Percentiles rank a stretch among this genome's conserved stretches.
phyloP scores from a whole-genome alignment of 345 rosid genomes.

The Odontarrhena argentea region DNA sequence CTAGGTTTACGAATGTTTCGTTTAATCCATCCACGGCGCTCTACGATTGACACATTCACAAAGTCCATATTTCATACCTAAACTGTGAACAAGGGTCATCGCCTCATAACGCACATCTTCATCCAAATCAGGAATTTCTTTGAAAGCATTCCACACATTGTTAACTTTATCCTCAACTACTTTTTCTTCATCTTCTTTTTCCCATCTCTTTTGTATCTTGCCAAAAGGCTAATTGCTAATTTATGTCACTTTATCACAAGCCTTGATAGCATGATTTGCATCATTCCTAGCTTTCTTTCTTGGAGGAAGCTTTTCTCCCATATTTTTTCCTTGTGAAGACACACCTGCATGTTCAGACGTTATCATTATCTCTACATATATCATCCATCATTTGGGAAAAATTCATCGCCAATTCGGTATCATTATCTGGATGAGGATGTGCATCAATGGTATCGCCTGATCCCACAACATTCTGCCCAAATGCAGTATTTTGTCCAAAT shows the following conservation, averaged over 20 bases:
- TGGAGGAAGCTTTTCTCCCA: background rate
- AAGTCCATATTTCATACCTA: conserved; percentile 22
- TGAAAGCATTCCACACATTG: conserved; percentile 19
- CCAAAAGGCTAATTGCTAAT: background rate
- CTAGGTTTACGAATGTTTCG: background rate
- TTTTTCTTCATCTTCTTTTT: background rate
- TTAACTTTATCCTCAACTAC: background rate
- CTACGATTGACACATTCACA: background rate
- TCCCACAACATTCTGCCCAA: background rate
- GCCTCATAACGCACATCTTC: conserved; percentile 1
- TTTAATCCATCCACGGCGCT: background rate
- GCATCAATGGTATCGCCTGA: background rate
- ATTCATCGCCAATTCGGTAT: background rate
- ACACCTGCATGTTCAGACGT: background rate
- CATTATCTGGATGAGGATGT: background rate
- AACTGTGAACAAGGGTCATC: conserved; percentile 26
- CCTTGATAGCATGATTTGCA: background rate
- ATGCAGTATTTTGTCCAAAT: background rate
- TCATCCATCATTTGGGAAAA: background rate
- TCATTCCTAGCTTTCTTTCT: conserved; percentile 23
- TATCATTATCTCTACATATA: background rate
- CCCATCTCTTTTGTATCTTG: conserved; percentile 5
- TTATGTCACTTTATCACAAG: background rate
- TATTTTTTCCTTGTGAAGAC: background rate
- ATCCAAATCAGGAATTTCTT: conserved; percentile 6